A percentile compares a stretch with the other conserved stretches of the same genome.
phyloP scores from a whole-genome alignment of 2,329 filamentous ascomycete genomes.

The Diaporthe ilicicola region DNA sequence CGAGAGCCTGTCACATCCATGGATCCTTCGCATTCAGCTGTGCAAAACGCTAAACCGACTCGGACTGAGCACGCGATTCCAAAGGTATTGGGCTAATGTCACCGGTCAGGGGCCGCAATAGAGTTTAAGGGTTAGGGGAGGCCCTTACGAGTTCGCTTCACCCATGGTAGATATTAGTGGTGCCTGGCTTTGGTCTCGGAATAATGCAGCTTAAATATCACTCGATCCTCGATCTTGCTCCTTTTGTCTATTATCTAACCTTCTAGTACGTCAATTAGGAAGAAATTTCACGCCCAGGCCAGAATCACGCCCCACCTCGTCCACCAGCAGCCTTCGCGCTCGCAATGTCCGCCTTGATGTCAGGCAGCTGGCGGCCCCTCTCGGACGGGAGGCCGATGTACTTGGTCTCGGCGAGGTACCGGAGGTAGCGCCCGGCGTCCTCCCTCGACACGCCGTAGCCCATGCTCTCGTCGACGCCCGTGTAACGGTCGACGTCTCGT shows the following conservation, averaged over 20 bases:
- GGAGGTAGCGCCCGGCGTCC: slow-evolving; percentile 69
- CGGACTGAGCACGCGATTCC: not conserved
- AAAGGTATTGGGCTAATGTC: too few relatives aligned
- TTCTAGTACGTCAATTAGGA: not conserved
- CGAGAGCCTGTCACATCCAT: not conserved
- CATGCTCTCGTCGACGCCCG: slow-evolving; percentile 52
- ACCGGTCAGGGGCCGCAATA: too few relatives aligned
- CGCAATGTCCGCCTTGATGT: slow-evolving; percentile 42
- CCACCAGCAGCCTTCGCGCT: slow-evolving; percentile 37
- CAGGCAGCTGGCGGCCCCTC: slow-evolving; percentile 44
- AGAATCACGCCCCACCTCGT: slow-evolving; percentile 37
- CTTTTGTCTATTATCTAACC: not conserved
- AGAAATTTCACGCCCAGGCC: not conserved
- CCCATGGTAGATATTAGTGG: too few relatives aligned
- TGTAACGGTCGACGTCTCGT: slow-evolving; percentile 67
- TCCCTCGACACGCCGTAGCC: slow-evolving; percentile 65
- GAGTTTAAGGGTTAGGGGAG: not conserved
- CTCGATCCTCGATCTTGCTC: not conserved
- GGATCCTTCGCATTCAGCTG: not conserved
- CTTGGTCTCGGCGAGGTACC: slow-evolving; percentile 68
- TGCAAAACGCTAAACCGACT: not conserved
- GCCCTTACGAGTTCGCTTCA: too few relatives aligned
- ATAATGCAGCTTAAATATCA: not conserved
- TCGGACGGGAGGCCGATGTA: slow-evolving; percentile 63
- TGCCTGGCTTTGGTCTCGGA: too few relatives aligned